Evolutionary conservation across 495 filamentous ascomycete genomes (phyloP), one percentile per base, ranked within the genome.

Genomic region (Penicillium canescens): DNA sequence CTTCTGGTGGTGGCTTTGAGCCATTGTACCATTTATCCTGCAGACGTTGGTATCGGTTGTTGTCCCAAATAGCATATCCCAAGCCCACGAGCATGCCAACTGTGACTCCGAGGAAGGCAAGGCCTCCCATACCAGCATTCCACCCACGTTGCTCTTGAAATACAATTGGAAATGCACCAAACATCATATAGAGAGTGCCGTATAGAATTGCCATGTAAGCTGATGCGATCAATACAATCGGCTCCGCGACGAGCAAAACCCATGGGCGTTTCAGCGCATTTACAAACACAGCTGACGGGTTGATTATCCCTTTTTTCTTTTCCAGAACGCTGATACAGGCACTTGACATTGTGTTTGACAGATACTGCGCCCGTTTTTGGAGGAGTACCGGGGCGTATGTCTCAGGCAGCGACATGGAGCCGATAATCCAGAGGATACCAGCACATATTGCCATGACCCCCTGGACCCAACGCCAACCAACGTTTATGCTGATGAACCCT

Each of bases 181-280:
- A 91, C 70, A 91, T 91, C 10, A 92, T 77, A 61, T 92, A 91
- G 0, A 91, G 68, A 26, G 90, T 79, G 4, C 87, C 89, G 0
- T 90, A 74, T 9, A 91, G 70, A 14, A 92, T 70, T 31, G 88
- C 85, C 10, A 83, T 79, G 53, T 88, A 84, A 23, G 87, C 58
- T 63, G 86, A 88, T 12, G 91, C 79, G 42, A 83, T 71, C 11
- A 86, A 64, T 28, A 78, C 80, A 85, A 91, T 92, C 31, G 85
- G 86, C 67, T 91, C 89, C 24, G 85, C 76, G 42, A 85, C 54
- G 13, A 91, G 77, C 1, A 92, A 73, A 66, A 91, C 83, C 57
- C 89, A 88, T 5, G 89, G 88, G 7, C 87, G 78, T 18, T 84
- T 69, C 41, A 89, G 75, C 2, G 83, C 81, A 59, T 67, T 69